phyloP scores from a whole-genome alignment of 225 moss, liverwort and hornwort species.

The Marchantia polymorpha region DNA sequence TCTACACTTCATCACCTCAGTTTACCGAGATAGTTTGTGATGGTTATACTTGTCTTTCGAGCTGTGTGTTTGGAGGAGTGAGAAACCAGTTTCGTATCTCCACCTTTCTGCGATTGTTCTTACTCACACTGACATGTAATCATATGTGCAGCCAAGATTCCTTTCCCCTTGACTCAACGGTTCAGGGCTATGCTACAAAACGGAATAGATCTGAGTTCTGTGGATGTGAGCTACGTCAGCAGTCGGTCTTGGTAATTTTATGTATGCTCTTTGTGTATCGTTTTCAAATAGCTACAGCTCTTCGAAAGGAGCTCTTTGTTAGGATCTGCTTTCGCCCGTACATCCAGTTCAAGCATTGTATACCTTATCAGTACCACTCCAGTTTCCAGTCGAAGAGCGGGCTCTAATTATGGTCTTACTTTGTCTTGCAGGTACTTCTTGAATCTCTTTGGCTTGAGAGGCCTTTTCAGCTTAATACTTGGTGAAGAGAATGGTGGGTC shows the following conservation, averaged over 20 bases:
- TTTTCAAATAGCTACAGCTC: neutral
- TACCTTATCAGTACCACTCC: neutral
- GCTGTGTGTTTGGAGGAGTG: no score
- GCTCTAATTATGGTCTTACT: neutral
- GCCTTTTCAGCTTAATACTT: constrained; percentile 89
- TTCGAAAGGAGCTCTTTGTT: neutral
- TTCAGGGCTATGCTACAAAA: constrained; percentile 96
- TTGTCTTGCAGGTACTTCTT: constrained; percentile 60
- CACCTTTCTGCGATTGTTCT: neutral
- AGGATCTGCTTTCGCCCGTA: neutral
- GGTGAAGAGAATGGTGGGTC: constrained; percentile 83
- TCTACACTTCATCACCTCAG: neutral
- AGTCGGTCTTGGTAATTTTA: constrained; percentile 76
- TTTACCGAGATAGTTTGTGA: neutral
- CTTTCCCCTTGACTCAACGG: constrained; percentile 90
- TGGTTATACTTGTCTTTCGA: neutral
- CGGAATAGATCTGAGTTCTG: constrained; percentile 89
- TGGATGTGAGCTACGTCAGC: constrained; percentile 98
- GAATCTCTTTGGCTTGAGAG: constrained; percentile 86
- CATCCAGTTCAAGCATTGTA: neutral
- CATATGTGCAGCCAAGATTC: constrained; percentile 71
- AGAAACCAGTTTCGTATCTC: no score
- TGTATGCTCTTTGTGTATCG: neutral
- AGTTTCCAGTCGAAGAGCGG: neutral
- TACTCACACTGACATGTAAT: neutral